Percentiles rank a stretch among this genome's conserved stretches.
These are phyloP conservation scores for Yamadazyma diospyri DNA, from an alignment of 1,139 yeast genomes.

Conservation along the genomic window DNA sequence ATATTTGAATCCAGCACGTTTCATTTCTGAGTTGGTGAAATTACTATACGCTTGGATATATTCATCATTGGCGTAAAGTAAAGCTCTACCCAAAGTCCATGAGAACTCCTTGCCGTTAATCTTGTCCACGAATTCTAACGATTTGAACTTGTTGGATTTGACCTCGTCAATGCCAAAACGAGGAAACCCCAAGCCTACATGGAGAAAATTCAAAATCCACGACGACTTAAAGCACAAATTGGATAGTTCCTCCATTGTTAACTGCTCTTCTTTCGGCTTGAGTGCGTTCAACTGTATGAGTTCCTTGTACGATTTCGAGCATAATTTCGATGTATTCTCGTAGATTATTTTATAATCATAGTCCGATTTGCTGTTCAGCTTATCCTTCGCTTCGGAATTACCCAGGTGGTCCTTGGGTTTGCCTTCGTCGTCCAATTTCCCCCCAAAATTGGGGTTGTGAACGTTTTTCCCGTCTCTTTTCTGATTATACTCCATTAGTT, in stretches of 20 bases:
- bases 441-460: conserved; percentile 10
- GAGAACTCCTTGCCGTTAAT: conserved; percentile 66
- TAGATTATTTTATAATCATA: conserved; percentile 42
- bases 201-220: conserved; percentile 70
- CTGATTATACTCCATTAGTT: conserved; percentile 30
- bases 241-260: conserved; percentile 40
- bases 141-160: conserved; percentile 30
- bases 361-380: conserved; percentile 8
- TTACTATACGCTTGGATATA: conserved; percentile 38
- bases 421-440: not conserved
- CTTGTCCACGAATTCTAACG: conserved; percentile 60
- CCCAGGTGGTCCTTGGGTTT: not conserved
- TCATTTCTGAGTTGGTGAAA: conserved; percentile 15
- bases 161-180: conserved; percentile 45
- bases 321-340: conserved; percentile 42
- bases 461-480: conserved; percentile 9
- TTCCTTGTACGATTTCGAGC: conserved; percentile 37
- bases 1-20: conserved; percentile 44
- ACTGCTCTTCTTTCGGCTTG: conserved; percentile 23
- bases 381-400: conserved; percentile 5
- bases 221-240: conserved; percentile 64
- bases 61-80: conserved; percentile 55
- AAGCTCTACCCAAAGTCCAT: conserved; percentile 83
- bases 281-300: conserved; percentile 38
- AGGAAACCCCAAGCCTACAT: conserved; percentile 73